Conservation (phyloP, 2,329 filamentous ascomycete genomes). For the Penicillium digitatum region DNA sequence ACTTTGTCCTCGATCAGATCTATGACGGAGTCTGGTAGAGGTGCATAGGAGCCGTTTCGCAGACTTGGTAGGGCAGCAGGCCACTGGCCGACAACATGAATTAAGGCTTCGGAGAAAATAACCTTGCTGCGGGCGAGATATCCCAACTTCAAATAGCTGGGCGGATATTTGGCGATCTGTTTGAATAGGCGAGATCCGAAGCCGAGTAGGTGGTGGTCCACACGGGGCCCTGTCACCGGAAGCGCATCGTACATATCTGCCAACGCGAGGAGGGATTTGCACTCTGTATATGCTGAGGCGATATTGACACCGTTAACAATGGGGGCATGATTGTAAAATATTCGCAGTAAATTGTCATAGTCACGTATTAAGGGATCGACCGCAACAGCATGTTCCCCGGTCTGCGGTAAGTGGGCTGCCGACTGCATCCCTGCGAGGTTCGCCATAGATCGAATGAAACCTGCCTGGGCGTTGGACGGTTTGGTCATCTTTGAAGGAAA, state of each 20-base stretch:
- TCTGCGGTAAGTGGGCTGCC: conserved; percentile 48
- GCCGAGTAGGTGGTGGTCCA: conserved; percentile 89
- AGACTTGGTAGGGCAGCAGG: conserved; percentile 74
- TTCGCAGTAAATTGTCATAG: conserved; percentile 92
- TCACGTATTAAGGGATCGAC: conserved; percentile 74
- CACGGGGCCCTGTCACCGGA: conserved; percentile 77
- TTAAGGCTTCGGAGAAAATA: conserved; percentile 80
- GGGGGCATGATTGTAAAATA: conserved; percentile 92
- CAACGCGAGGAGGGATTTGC: conserved; percentile 79
- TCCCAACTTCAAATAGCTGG: conserved; percentile 84
- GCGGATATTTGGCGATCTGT: conserved; percentile 93
- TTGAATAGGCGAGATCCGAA: conserved; percentile 91
- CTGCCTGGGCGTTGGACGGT: conserved; percentile 56
- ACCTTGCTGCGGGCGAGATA: conserved; percentile 79
- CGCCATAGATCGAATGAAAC: conserved; percentile 84
- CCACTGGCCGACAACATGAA: conserved; percentile 95
- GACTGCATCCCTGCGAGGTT: conserved; percentile 62
- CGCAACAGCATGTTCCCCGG: conserved; percentile 57
- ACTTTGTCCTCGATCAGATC: conserved; percentile 94
- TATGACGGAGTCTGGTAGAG: conserved; percentile 69
- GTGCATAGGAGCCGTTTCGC: conserved; percentile 51
- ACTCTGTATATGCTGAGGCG: conserved; percentile 86
- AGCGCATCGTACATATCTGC: conserved; percentile 96
- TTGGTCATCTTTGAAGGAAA: conserved; percentile 59
- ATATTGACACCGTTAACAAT: conserved; percentile 81